Evolutionary conservation across 768 basidiomycete genomes (phyloP), one percentile per base, ranked within the genome.

Genomic region (Russula sp.): DNA sequence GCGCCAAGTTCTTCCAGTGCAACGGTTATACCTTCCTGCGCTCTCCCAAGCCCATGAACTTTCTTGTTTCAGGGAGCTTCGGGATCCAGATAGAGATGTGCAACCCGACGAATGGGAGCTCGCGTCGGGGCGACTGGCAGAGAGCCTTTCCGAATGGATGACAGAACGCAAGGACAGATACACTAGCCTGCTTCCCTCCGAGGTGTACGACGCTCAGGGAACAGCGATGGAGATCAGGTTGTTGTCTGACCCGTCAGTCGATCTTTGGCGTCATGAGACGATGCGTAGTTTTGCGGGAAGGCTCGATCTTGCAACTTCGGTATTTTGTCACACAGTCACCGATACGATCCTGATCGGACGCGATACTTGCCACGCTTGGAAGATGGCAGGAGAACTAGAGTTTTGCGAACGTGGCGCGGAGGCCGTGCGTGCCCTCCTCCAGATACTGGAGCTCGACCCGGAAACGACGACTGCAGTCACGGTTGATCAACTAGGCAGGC

Each of bases 361-460:
- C 20, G 65, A 65, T 34, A 18, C 32, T n/a, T 65, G 61, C 49
- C 46, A 65, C 7, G 57, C 65, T 14, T 65, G 61, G 65, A 64
- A 59, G 46, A n/a, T 42, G 20, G 18, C 41, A 7, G 45, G 36
- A n/a, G 35, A 35, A 57, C 46, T 54, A 8, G 22, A 32, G 41
- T 63, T 36, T 42, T 34, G 11, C 18, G 20, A 47, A 32, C 50
- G 55, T 6, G 64, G 64, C 25, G 61, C 61, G 5, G 46, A 47
- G n/a, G 60, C 64, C 9, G 46, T n/a, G 20, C 22, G 35, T 9
- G 29, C 51, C 7, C 32, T 65, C 25, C 48, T 65, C 46, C 32
- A 2, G 14, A 25, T 29, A 6, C 39, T 64, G 29, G 16, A 18
- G 14, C 49, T 65, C 29, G 39, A 45, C 25, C 32, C 55, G 2